These are phyloP conservation scores for Yarrowia deformans DNA, from an alignment of 805 yeast species.

Conservation along the genomic window DNA sequence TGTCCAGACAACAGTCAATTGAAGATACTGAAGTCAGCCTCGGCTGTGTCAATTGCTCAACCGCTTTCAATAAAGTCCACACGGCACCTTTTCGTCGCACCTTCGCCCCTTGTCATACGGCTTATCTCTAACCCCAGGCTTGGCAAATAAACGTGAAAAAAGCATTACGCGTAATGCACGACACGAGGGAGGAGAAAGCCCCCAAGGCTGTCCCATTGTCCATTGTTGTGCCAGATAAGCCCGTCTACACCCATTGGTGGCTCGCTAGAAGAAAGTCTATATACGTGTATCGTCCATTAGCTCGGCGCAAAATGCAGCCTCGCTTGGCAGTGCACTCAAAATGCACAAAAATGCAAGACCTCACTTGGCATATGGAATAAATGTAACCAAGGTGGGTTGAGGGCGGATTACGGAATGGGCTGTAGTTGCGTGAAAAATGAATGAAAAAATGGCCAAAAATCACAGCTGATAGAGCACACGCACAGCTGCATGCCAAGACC, in stretches of 20 bases:
- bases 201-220: no score
- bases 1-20: no score
- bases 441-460: background rate
- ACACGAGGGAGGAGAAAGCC: background rate
- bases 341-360: conserved; percentile 33
- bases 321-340: background rate
- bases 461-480: background rate
- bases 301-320: background rate
- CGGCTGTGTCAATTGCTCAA: no score
- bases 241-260: background rate
- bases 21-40: no score
- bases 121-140: conserved; percentile 3
- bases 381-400: background rate
- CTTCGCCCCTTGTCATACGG: background rate
- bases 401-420: background rate
- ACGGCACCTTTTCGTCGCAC: background rate
- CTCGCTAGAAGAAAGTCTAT: background rate
- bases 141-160: conserved; percentile 5
- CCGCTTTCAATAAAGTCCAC: background rate
- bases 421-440: background rate
- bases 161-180: conserved; percentile 9
- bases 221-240: conserved; percentile 8
- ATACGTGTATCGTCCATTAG: conserved; percentile 2
- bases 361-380: conserved; percentile 34
- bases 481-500: background rate